Evolutionary conservation across 192 early-diverging fungal genomes (phyloP), one percentile per base, ranked within the genome.

Genomic region (Coemansia sp.): DNA sequence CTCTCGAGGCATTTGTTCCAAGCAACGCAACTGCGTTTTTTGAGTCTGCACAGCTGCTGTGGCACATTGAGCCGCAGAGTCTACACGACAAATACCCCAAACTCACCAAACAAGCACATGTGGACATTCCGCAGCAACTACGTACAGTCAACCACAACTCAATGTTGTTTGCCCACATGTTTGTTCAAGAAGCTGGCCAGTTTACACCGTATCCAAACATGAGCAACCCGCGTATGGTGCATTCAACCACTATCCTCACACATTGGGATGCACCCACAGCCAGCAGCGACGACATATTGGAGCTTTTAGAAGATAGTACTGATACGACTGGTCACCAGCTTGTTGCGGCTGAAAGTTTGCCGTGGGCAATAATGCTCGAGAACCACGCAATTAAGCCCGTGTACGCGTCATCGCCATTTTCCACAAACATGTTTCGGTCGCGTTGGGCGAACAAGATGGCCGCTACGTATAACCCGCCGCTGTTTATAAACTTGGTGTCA

Each of bases 31-130:
- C 52, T 2, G 25, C 6, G 8, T 69, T 61, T 20, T 69, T 69
- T 20, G 54, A 69, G n/a, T 37, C 6, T 3, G 68, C 68, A 17
- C 60, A 58, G 68, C 22, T 69, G 59, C 51, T 69, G 20, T 69
- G 67, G 60, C 54, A 48, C 8, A 57, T 36, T 38, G 67, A 52
- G 10, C 60, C 52, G 23, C 67, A 69, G 46, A 51, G 25, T 34
- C 12, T 62, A 2, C 42, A 15, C 12, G 51, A 31, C 67, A 69
- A 40, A 28, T 28, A 56, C 34, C 67, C 67, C 19, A 38, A 57
- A 20, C 42, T 62, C 19, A 23, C 26, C 38, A 51, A 53, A 2
- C 36, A 42, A 17, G 62, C 38, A 2, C 17, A 11, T 14, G 52
- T 64, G 31, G 23, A 40, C 21, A 21, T 64, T 19, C 62, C 62